These are phyloP conservation scores for Gloeophyllum trabeum DNA, from an alignment of 768 basidiomycete species.

Conservation along the genomic window DNA sequence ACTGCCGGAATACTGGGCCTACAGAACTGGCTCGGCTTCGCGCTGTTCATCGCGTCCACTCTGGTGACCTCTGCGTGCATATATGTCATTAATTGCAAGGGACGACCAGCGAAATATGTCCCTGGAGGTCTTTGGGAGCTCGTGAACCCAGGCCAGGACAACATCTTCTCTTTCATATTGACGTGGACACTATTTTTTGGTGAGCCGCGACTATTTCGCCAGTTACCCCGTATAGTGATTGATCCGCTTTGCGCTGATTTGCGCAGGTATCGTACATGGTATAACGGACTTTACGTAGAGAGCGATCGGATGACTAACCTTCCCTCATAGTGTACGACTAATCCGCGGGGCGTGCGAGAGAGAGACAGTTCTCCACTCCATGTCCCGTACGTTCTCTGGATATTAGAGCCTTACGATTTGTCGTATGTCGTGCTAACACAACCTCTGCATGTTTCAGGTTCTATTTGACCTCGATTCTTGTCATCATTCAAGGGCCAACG, in stretches of 20 bases:
- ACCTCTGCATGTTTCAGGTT: too few species aligned
- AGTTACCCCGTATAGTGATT: slow-evolving; percentile 40
- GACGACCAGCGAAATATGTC: slow-evolving; percentile 50
- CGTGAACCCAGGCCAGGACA: slow-evolving; percentile 82
- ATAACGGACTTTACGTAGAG: background rate
- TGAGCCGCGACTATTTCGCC: slow-evolving; percentile 23
- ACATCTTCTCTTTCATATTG: slow-evolving; percentile 81
- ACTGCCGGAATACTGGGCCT: slow-evolving; percentile 85
- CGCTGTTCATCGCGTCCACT: slow-evolving; percentile 60
- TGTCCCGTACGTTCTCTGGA: background rate
- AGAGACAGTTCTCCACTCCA: background rate
- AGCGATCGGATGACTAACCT: background rate
- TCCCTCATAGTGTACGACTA: background rate
- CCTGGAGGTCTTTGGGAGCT: slow-evolving; percentile 56
- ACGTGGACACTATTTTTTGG: slow-evolving; percentile 94
- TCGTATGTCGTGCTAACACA: too few species aligned
- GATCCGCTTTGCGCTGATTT: background rate
- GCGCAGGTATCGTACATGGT: background rate
- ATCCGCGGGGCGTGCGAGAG: background rate
- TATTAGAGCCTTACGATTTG: background rate
- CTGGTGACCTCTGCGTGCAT: slow-evolving; percentile 57
- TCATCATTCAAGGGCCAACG: too few species aligned
- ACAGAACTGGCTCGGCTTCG: slow-evolving; percentile 76
- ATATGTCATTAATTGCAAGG: slow-evolving; percentile 60
- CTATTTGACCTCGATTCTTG: too few species aligned